phyloP scores from a whole-genome alignment of 2,329 filamentous ascomycete genomes.

The Aspergillus felis region DNA sequence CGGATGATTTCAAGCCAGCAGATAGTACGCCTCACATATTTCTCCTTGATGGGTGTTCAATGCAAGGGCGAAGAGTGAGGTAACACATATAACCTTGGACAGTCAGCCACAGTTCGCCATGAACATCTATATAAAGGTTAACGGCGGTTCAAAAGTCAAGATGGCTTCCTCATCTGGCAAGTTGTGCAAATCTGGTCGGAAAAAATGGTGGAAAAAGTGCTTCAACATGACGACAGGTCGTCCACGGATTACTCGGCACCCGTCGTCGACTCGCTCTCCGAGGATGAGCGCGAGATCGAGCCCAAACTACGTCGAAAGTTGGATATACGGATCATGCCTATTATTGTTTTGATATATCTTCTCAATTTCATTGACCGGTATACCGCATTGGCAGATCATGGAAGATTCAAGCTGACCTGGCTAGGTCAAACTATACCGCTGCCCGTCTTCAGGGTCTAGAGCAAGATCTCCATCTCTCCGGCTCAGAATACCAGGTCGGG shows the following conservation, averaged over 20 bases:
- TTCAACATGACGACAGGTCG: background rate
- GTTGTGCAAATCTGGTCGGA: background rate
- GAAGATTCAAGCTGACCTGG: background rate
- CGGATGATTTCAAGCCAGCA: background rate
- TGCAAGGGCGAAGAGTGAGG: background rate
- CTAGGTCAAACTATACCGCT: slow-evolving; percentile 38
- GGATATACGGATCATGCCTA: slow-evolving; percentile 18
- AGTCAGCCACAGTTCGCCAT: background rate
- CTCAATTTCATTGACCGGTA: slow-evolving; percentile 23
- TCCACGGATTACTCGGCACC: background rate
- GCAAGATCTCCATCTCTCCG: slow-evolving; percentile 28
- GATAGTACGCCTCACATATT: background rate
- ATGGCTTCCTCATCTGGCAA: background rate
- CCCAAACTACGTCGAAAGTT: slow-evolving; percentile 17
- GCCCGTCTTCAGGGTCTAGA: slow-evolving; percentile 34
- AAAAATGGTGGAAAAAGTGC: background rate
- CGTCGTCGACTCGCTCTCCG: background rate
- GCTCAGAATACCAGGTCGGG: slow-evolving; percentile 29
- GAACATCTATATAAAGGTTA: background rate
- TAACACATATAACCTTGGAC: background rate
- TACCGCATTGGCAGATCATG: background rate
- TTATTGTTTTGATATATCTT: slow-evolving; percentile 20
- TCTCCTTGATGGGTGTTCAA: background rate
- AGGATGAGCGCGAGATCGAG: slow-evolving; percentile 9
- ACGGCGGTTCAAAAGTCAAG: background rate